Evolutionary conservation across 108 stramenopile species (phyloP), one percentile per base, ranked within the genome.

Genomic region (Skeletonema menzelii): DNA sequence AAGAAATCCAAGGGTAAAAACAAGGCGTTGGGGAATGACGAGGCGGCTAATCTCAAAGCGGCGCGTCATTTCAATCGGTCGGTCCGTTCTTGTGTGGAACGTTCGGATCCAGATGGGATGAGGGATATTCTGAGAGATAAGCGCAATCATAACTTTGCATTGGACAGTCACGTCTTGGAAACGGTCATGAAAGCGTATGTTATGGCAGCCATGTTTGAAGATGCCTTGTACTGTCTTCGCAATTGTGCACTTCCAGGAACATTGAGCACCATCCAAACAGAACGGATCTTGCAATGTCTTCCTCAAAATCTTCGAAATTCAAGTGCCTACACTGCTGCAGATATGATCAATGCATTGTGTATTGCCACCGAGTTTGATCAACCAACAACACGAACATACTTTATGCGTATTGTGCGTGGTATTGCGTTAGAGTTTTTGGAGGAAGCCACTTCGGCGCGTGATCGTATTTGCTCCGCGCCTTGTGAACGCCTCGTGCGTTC

Each of bases 151-250:
- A 74, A 91, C 34, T 96, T 86, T 79, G 91, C 91, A 13, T 65
- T 96, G 26, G 93, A 96, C 63, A 58, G 69, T 13, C 69, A 65
- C 44, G 92, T 93, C 1, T 65, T 96, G 35, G 95, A 96, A 64
- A 93, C 89, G 0, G 93, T 91, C 12, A 88, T 94, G 89, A 96
- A 96, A 75, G 93, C 93, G 2, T 94, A 91, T 58, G 87, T 93
- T 34, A 88, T 92, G 79, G 93, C 92, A 11, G 95, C 95, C 60
- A 91, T 93, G 91, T 94, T 96, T 72, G 95, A 96, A 40, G 95
- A 96, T 65, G 95, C 92, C 2, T 67, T 96, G 12, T 92, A 92
- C 65, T 96, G 95, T 70, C 71, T 94, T 3, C 86, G 92, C 8
- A 89, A 93, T 66, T 93, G 91, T 72, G 80, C 90, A 22, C 72